Evolutionary conservation across 2,329 filamentous ascomycete genomes (phyloP).

Genomic region (Fusarium sterilihyphosum): DNA sequence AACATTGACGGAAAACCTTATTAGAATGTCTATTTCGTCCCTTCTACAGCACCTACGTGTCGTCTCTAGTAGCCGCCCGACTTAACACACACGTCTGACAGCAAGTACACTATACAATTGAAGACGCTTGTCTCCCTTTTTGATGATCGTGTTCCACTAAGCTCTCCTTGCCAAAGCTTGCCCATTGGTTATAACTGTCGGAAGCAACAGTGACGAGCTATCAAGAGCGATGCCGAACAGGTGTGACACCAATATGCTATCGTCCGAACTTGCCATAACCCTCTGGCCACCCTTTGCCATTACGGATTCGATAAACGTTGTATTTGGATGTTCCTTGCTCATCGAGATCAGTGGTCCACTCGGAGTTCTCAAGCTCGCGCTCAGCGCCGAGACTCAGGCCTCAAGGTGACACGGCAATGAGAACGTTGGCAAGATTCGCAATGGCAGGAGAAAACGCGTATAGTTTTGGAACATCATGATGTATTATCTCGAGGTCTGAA

Average conservation of each 20-base stretch:
- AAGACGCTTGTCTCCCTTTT: background rate
- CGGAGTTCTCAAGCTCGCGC: background rate
- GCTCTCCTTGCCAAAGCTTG: background rate
- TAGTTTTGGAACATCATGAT: conserved; percentile 48
- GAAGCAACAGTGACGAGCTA: background rate
- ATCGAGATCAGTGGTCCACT: background rate
- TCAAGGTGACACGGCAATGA: background rate
- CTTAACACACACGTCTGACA: background rate
- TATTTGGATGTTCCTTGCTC: background rate
- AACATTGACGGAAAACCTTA: background rate
- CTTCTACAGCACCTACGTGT: background rate
- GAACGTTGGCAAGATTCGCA: background rate
- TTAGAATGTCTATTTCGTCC: background rate
- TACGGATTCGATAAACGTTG: background rate
- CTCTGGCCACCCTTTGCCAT: background rate
- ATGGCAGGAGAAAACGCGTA: background rate
- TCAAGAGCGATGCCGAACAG: background rate
- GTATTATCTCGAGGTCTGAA: conserved; percentile 52
- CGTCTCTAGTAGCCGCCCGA: background rate
- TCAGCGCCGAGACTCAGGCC: background rate
- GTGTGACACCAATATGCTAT: background rate
- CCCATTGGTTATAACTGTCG: background rate
- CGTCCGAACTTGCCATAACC: background rate
- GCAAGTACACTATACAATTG: background rate
- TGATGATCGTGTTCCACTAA: background rate